Conservation (phyloP, 2,329 filamentous ascomycete species). For the Aureobasidium sp. region DNA sequence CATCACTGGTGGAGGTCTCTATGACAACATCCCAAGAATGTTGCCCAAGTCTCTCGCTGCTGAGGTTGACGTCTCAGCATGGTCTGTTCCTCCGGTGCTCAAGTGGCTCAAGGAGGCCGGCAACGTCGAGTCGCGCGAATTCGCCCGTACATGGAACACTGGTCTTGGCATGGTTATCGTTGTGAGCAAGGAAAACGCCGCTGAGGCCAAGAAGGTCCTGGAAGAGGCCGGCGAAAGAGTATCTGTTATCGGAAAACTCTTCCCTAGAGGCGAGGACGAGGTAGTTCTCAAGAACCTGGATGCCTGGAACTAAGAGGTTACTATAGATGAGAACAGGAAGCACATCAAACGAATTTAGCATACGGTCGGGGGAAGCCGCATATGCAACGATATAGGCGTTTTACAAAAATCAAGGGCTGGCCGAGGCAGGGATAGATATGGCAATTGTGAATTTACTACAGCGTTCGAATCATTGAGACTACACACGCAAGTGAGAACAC, state of each 20-base stretch:
- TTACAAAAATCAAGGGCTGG: conserved; percentile 8
- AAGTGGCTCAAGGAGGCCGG: conserved; percentile 71
- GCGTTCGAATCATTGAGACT: not conserved
- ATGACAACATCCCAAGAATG: conserved; percentile 93
- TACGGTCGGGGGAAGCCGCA: not conserved
- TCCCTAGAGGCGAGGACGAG: conserved; percentile 41
- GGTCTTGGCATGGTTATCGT: conserved; percentile 92
- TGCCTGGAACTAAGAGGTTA: conserved; percentile 8
- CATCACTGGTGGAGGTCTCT: conserved; percentile 89
- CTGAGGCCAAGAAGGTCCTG: conserved; percentile 54
- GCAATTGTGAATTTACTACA: not conserved
- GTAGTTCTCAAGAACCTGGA: conserved; percentile 15
- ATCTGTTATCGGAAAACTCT: conserved; percentile 66
- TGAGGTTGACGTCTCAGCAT: conserved; percentile 68
- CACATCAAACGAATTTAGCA: not conserved
- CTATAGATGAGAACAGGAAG: not conserved
- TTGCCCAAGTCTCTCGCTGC: conserved; percentile 71
- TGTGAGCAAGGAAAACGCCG: conserved; percentile 59
- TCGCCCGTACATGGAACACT: conserved; percentile 90
- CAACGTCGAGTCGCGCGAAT: conserved; percentile 69
- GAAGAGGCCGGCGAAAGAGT: conserved; percentile 68
- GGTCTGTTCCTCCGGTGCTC: conserved; percentile 74
- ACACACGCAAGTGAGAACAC: not conserved
- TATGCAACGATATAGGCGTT: conserved; percentile 4
- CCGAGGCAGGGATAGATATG: conserved; percentile 7